Conservation (phyloP, 31 red algal genomes). For the Endocladia muricata region DNA sequence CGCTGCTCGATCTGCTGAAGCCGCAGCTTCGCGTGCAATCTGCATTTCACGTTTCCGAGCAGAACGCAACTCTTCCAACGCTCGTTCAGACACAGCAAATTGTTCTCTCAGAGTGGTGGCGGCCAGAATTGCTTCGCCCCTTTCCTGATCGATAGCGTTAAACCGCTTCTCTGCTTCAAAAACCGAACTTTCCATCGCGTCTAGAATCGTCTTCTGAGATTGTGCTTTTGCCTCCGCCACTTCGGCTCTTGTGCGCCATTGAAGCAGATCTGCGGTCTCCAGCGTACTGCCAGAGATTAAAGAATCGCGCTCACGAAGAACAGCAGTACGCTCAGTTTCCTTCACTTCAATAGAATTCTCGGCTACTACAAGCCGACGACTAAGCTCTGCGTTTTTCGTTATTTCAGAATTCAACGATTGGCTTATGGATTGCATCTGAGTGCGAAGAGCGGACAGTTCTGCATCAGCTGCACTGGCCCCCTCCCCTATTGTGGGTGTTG, state of each 20-base stretch:
- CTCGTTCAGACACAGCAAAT: slow-evolving; percentile 13
- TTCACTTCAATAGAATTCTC: slow-evolving; percentile 5
- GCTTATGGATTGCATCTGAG: slow-evolving; percentile 15
- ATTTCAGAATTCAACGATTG: slow-evolving; percentile 30
- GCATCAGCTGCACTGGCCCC: not conserved
- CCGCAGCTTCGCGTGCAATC: slow-evolving; percentile 36
- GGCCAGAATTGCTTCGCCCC: slow-evolving; percentile 8
- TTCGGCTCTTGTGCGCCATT: slow-evolving; percentile 45
- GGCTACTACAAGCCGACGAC: slow-evolving; percentile 3
- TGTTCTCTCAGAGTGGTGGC: not conserved
- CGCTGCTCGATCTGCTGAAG: slow-evolving; percentile 5
- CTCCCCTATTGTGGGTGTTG: not conserved
- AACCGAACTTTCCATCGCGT: too few relatives aligned
- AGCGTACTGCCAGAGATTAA: slow-evolving; percentile 13
- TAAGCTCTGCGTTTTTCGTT: slow-evolving; percentile 10
- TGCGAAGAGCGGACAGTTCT: not conserved
- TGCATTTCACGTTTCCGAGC: slow-evolving; percentile 29
- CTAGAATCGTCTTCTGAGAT: slow-evolving; percentile 4
- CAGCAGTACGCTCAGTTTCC: slow-evolving; percentile 23
- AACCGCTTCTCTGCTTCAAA: slow-evolving; percentile 3
- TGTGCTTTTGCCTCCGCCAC: slow-evolving; percentile 25
- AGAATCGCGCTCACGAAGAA: slow-evolving; percentile 29
- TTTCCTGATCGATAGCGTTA: slow-evolving; percentile 4
- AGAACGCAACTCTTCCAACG: slow-evolving; percentile 27
- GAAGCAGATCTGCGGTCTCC: slow-evolving; percentile 13